Evolutionary conservation across 1,139 yeast species (phyloP).

Genomic region (Yamadazyma sp.): DNA sequence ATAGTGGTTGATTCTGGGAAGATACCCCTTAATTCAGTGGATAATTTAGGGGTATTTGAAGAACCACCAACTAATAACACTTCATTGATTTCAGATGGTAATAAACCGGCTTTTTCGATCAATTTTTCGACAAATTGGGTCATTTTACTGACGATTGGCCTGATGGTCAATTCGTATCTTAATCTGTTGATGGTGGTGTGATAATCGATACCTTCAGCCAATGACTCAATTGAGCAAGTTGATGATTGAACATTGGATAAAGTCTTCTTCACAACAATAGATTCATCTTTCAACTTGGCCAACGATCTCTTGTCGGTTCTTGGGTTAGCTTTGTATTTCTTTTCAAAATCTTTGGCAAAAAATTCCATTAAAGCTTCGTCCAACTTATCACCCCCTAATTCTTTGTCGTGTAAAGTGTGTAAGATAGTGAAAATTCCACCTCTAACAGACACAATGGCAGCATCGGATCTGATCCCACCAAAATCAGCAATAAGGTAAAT

Average conservation of each 20-base stretch:
- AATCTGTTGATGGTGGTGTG: slow-evolving; percentile 91
- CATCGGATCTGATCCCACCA: slow-evolving; percentile 96
- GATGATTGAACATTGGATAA: slow-evolving; percentile 87
- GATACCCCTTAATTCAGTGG: slow-evolving; percentile 65
- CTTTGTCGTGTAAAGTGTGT: slow-evolving; percentile 80
- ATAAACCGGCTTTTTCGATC: slow-evolving; percentile 81
- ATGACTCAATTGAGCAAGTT: slow-evolving; percentile 90
- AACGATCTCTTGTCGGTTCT: slow-evolving; percentile 77
- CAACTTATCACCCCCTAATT: slow-evolving; percentile 84
- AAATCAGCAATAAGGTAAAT: slow-evolving; percentile 91
- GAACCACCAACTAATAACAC: slow-evolving; percentile 93
- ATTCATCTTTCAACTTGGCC: slow-evolving; percentile 85
- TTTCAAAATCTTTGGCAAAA: slow-evolving; percentile 92
- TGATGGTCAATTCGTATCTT: slow-evolving; percentile 86
- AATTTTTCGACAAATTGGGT: slow-evolving; percentile 72
- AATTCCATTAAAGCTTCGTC: slow-evolving; percentile 79
- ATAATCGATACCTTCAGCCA: slow-evolving; percentile 93
- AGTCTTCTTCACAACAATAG: slow-evolving; percentile 86
- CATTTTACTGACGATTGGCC: slow-evolving; percentile 76
- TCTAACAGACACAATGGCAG: slow-evolving; percentile 89
- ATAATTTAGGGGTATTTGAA: slow-evolving; percentile 89
- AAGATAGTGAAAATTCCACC: slow-evolving; percentile 90
- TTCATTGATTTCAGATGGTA: slow-evolving; percentile 84
- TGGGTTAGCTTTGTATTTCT: slow-evolving; percentile 82
- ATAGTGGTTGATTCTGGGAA: slow-evolving; percentile 82